Evolutionary conservation across 306 rosid species (phyloP), one percentile per base, ranked within the genome.

Genomic region (Castanea mollissima): DNA sequence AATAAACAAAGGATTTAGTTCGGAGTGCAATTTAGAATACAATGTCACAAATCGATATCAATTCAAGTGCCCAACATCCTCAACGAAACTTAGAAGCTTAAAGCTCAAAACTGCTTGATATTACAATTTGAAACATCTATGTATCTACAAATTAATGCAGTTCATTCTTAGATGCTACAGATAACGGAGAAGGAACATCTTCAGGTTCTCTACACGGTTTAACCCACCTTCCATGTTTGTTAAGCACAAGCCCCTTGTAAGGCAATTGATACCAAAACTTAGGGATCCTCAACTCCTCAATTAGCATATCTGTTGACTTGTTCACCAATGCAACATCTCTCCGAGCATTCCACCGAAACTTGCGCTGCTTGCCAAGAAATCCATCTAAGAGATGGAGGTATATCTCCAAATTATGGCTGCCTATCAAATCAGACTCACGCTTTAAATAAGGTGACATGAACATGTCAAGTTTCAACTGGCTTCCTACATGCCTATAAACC

Each of bases 311-410:
- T 35, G 90, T 74, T n/a, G 85, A 63, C 85, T 91, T 91, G 82
- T 91, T 91, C 71, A 89, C 93, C 77, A 91, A 78, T n/a, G 92
- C 87, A 52, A 88, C 62, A 54, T 90, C 94, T 79, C 97, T 87
- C 76, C 81, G 83, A 23, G 94, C 90, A 75, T 80, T 89, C 70
- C 51, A 35, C 73, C 93, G 69, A 14, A 89, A 89, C 59, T 55
- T 3, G 67, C 64, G 23, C 75, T 58, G 21, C 13, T 60, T 16
- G 38, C 78, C 69, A 68, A 82, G 35, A 59, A 71, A 87, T 44
- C 97, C 97, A 82, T 90, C 97, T 19, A 88, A 81, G 32, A 90
- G 84, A 81, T 92, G 97, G 69, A 92, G 88, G 77, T 88, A 90
- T 0, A 92, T 84, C 83, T 90, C 94, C 67, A 88, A 55, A 78